Evolutionary conservation across 2,329 filamentous ascomycete species (phyloP), one percentile per base, ranked within the genome.

Genomic region (Nothophaeocryptopus gaeumannii): DNA sequence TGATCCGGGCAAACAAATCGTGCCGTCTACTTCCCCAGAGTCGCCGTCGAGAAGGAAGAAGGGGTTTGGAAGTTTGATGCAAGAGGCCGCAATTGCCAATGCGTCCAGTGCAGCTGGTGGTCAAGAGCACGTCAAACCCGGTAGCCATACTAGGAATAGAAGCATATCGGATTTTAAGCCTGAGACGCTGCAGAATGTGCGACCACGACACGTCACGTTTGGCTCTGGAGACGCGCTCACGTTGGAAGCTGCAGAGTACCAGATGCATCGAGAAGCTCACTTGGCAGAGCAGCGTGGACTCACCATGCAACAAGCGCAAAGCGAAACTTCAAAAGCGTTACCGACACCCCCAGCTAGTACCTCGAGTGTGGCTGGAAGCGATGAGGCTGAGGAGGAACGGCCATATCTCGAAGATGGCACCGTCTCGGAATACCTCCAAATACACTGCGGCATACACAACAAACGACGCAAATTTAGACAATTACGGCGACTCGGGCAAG

Each of bases 101-200:
- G 55, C 55, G 15, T 36, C 51, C 11, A 51, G 47, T n/a, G 58
- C 57, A 11, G 43, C 40, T 14, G 60, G 52, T 14, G 50, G 40
- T 39, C 58, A 63, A 35, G 60, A 63, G 39, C 59, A 55, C 13
- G 47, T 44, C 16, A 56, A 59, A 41, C 38, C 51, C 36, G 47
- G 35, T 16, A 39, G 56, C 13, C 87, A 67, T 48, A 74, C 75
- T 10, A 81, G 88, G 51, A 90, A 93, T 67, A 80, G 91, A 61
- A 96, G 91, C 69, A 74, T 93, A 20, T 96, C 90, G 72, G 91
- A 96, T 58, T 96, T 95, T 68, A 78, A 83, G 0, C 89, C 90
- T 2, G 87, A 93, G 46, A 74, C 81, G 5, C 74, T 85, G 56
- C 77, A 83, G 37, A 79, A 86, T 42, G 78, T 85, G 1, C 87